These are phyloP conservation scores for Artemisia princeps DNA, from an alignment of 140 eudicot genomes.

Conservation along the genomic window DNA sequence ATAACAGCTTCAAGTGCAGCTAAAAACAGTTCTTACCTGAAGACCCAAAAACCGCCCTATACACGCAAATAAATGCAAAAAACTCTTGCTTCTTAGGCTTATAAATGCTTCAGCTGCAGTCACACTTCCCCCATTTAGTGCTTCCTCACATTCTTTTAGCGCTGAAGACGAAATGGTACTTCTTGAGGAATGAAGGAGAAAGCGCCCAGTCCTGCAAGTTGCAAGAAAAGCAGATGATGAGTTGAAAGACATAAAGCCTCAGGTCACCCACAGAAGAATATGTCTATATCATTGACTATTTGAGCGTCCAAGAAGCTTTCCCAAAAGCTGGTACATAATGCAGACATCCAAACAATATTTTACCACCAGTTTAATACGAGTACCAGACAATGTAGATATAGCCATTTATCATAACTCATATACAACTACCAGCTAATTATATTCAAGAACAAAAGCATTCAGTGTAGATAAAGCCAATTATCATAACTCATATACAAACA, in stretches of 20 bases:
- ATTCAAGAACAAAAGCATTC: constrained; percentile 10
- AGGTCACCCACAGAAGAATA: too few species aligned
- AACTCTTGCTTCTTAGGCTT: constrained; percentile 68
- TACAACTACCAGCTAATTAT: constrained; percentile 11
- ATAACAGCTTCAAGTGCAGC: constrained; percentile 2
- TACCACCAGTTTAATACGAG: too few species aligned
- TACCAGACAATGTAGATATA: too few species aligned
- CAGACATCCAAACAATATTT: too few species aligned
- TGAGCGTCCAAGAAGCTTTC: too few species aligned
- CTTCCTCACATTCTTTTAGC: constrained; percentile 81
- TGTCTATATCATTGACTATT: too few species aligned
- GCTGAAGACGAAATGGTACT: constrained; percentile 59
- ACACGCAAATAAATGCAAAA: constrained; percentile 79
- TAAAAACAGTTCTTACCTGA: constrained; percentile 45
- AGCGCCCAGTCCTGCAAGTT: constrained; percentile 74
- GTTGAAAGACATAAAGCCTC: too few species aligned
- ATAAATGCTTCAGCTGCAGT: constrained; percentile 72
- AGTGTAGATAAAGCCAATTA: background rate
- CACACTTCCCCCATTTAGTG: constrained; percentile 68
- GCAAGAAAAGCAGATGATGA: background rate
- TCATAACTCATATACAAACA: background rate
- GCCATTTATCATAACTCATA: too few species aligned
- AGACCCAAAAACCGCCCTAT: constrained; percentile 89
- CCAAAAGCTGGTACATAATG: too few species aligned
- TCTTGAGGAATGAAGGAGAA: constrained; percentile 71